Evolutionary conservation across 495 filamentous ascomycete genomes (phyloP), one percentile per base, ranked within the genome.

Genomic region (Xylaria palmicola): DNA sequence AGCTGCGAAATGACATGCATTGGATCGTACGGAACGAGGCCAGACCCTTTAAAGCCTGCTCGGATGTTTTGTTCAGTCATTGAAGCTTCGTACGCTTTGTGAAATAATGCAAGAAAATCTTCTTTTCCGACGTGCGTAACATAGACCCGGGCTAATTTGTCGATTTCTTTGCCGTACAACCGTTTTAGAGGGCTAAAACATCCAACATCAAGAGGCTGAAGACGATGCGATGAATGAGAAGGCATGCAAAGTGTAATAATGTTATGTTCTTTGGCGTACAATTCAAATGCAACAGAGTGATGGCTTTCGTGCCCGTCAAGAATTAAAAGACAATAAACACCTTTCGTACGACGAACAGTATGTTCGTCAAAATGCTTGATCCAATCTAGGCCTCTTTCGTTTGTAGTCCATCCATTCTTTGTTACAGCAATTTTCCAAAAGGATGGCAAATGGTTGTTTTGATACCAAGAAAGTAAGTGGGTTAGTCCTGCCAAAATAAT

Each of bases 391-490:
- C 60, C 62, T 47, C 57, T 67, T 36, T 69, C 24, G 62, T 75
- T 67, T n/a, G 49, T 68, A 9, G 69, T 79, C 72, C 61, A 78
- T 9, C 71, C 53, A 68, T 77, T 76, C 34, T 55, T 17, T 47
- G 59, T 68, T 5, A 66, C 26, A 60, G 52, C 39, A 62, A 77
- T 68, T 13, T 13, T 22, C 68, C 53, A 82, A 59, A 67, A 39
- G 7, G 7, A 3, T 50, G 61, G 60, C 10, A 57, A n/a, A 6
- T 12, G 8, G 39, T 7, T 17, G 39, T 41, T 15, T 4, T 4
- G 13, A n/a, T 41, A 41, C 39, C 39, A 41, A 17, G 39, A 41
- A 7, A 17, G 8, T 4, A 41, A 15, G 39, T 41, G 39, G 39
- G 15, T 17, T 17, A 12, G 4, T 4, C 39, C 39, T 4, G 39